A percentile compares a stretch with the other conserved stretches of the same genome.
phyloP scores from a whole-genome alignment of 2,329 filamentous ascomycete species.

The Diaporthe ampelina region DNA sequence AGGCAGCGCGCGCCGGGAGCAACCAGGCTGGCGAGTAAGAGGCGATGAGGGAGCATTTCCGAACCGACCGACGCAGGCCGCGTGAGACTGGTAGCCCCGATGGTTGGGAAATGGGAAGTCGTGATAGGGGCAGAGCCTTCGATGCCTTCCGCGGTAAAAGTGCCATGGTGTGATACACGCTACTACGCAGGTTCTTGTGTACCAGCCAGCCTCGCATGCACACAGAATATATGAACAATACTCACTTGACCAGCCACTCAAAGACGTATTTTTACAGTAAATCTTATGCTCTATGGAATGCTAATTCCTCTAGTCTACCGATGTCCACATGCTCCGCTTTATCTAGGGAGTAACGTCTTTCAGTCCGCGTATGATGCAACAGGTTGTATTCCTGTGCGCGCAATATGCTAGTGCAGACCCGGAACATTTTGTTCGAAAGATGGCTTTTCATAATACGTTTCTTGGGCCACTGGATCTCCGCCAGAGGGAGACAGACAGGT shows the following conservation, averaged over 20 bases:
- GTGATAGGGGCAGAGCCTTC: neutral
- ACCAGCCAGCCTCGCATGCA: neutral
- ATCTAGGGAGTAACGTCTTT: conserved; percentile 29
- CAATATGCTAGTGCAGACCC: neutral
- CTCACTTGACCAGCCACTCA: neutral
- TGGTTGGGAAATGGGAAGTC: neutral
- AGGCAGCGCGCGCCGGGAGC: conserved; percentile 10
- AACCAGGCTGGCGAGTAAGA: conserved; percentile 7
- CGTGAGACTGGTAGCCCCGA: neutral
- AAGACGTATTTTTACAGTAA: conserved; percentile 14
- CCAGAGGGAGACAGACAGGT: neutral
- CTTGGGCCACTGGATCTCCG: neutral
- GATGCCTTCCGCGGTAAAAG: neutral
- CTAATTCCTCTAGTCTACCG: conserved; percentile 34
- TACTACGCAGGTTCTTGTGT: no score
- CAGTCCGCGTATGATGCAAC: neutral
- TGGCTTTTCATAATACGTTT: conserved; percentile 25
- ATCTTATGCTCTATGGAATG: conserved; percentile 32
- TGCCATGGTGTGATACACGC: neutral
- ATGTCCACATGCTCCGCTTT: conserved; percentile 26
- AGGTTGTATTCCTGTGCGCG: neutral
- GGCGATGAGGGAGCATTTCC: neutral
- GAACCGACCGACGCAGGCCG: neutral
- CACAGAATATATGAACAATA: neutral
- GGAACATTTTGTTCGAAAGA: conserved; percentile 12